Base-by-base conservation (phyloP, 176 grass and related monocot species). In the Leersia perrieri region DNA sequence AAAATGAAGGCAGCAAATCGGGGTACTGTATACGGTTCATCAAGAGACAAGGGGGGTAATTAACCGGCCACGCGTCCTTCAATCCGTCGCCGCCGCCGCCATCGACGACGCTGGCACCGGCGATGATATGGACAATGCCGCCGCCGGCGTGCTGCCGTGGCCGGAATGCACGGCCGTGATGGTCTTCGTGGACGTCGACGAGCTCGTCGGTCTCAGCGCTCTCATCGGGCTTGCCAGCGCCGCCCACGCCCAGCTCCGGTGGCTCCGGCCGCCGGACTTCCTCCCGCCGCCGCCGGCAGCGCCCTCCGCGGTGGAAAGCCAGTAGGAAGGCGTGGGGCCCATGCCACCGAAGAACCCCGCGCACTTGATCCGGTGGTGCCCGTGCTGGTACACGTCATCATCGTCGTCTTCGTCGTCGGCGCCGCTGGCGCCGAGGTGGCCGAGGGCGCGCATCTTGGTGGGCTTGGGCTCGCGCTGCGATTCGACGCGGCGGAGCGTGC, bases 221-320 rank as follows among this genome's bases (percentile, higher is more conserved):
- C 94, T 79, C 94, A 97, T 97, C 35, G 91, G 91, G 74, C 94
- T 97, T 2, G 91, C 91, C 28, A 97, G 87, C 28, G 91, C 89
- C 28, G 91, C 87, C 94, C 91, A 97, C 28, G 83, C 91, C 91
- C 91, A 93, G 60, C 83, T 82, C 69, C 88, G 69, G 63, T 80
- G 60, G 77, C 80, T 86, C 45, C 87, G 82, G 12, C 53, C 70
- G 9, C 76, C 51, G 0, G 70, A 27, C 14, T 33, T 77, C 38
- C 57, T 82, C n/a, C 45, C 3, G 76, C 55, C 80, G 66, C 75
- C 13, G 39, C 79, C 74, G 80, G 73, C 60, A 18, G 76, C 73
- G 34, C 79, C 79, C 30, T 84, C 60, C 0, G 86, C 84, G 0
- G 93, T 74, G n/a, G 93, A 80, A 41, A 95, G 85, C 90, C 93